phyloP scores from a whole-genome alignment of 805 yeast genomes.

The Torulaspora microellipsoides region DNA sequence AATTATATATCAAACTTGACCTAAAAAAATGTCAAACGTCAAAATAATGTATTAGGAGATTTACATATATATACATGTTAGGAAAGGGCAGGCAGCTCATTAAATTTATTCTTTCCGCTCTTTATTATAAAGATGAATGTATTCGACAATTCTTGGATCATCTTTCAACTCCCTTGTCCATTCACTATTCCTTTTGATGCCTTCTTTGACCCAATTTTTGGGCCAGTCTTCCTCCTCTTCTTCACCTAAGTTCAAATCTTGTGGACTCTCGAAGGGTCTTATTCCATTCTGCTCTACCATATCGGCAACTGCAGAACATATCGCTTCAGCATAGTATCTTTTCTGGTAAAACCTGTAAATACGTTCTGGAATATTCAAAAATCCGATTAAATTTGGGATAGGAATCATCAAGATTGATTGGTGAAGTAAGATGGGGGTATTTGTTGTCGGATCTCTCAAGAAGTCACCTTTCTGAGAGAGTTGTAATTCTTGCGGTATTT shows the following conservation, averaged over 20 bases:
- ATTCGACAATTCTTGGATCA: constrained; percentile 55
- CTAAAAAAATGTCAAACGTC: no score
- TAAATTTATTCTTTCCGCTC: neutral
- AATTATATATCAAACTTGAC: no score
- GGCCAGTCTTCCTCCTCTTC: constrained; percentile 90
- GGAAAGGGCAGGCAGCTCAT: neutral
- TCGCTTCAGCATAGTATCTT: constrained; percentile 64
- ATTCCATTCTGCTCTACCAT: constrained; percentile 44
- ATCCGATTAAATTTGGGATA: constrained; percentile 75
- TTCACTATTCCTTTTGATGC: constrained; percentile 71
- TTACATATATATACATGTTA: constrained; percentile 4
- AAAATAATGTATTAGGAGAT: no score
- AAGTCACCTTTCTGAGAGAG: constrained; percentile 25
- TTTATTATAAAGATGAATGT: constrained; percentile 10
- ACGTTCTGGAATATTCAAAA: constrained; percentile 68
- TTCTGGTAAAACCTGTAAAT: constrained; percentile 73
- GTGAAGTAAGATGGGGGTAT: constrained; percentile 56
- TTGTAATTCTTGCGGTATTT: constrained; percentile 59
- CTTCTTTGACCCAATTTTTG: constrained; percentile 69
- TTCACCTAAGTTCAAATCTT: constrained; percentile 38
- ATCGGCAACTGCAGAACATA: constrained; percentile 53
- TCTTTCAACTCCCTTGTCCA: constrained; percentile 75
- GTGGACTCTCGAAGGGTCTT: constrained; percentile 46
- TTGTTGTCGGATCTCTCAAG: constrained; percentile 28
- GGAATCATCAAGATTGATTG: constrained; percentile 78